These are phyloP conservation scores for Clarireedia hainanense DNA, from an alignment of 2,329 filamentous ascomycete species.

Conservation along the genomic window DNA sequence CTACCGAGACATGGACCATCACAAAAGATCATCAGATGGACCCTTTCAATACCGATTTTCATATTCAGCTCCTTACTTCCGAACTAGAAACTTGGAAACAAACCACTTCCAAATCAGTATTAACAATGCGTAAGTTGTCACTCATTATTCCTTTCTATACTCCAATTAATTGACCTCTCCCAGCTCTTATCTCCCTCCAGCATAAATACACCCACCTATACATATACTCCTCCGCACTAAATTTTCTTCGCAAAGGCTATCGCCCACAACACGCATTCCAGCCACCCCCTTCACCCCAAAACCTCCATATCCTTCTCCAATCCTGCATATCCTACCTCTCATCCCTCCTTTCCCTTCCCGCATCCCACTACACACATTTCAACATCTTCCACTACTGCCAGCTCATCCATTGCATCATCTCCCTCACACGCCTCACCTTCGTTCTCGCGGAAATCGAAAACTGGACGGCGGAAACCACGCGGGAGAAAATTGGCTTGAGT, in stretches of 20 bases:
- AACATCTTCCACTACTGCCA: slow-evolving; percentile 17
- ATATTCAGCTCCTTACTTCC: slow-evolving; percentile 20
- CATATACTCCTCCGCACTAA: slow-evolving; percentile 22
- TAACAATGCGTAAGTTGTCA: slow-evolving; percentile 13
- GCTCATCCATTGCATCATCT: slow-evolving; percentile 18
- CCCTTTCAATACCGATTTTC: slow-evolving; percentile 18
- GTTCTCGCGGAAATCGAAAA: slow-evolving; percentile 19
- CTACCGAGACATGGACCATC: slow-evolving; percentile 4
- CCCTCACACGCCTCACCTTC: slow-evolving; percentile 23
- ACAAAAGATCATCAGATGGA: slow-evolving; percentile 12
- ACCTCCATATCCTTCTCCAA: slow-evolving; percentile 1
- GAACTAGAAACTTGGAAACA: slow-evolving; percentile 21
- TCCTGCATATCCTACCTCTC: slow-evolving; percentile 20
- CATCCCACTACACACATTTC: slow-evolving; percentile 15
- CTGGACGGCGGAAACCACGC: slow-evolving; percentile 20
- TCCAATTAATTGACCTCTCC: background rate
- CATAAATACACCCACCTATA: slow-evolving; percentile 13
- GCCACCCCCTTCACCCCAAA: background rate
- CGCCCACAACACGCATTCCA: slow-evolving; percentile 6
- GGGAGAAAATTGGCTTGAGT: slow-evolving; percentile 19
- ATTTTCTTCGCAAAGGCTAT: slow-evolving; percentile 17
- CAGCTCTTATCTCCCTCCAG: slow-evolving; percentile 16
- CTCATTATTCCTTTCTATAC: background rate
- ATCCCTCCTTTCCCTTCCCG: slow-evolving; percentile 22
- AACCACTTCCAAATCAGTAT: slow-evolving; percentile 12